These are phyloP conservation scores for Candida verbasci DNA, from an alignment of 805 yeast species.

Conservation along the genomic window DNA sequence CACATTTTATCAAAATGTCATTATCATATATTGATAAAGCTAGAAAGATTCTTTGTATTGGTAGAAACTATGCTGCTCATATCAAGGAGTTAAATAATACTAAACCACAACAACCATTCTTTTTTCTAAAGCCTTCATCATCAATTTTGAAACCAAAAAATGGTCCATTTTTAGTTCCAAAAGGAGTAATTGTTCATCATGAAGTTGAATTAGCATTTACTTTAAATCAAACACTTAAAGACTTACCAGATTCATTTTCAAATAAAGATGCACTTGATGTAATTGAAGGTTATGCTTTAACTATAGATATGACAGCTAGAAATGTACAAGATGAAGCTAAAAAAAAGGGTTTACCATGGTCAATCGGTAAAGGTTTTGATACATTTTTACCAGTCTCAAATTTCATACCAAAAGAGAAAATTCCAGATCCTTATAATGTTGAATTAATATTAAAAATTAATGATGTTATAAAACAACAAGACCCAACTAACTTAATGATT, in stretches of 20 bases:
- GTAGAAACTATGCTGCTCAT: slow-evolving; percentile 96
- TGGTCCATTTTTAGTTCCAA: slow-evolving; percentile 85
- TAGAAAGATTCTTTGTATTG: slow-evolving; percentile 86
- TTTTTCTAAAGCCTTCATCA: slow-evolving; percentile 86
- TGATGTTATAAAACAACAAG: slow-evolving; percentile 67
- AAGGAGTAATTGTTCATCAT: slow-evolving; percentile 81
- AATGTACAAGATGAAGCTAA: slow-evolving; percentile 95
- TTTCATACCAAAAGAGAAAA: slow-evolving; percentile 59
- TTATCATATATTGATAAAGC: slow-evolving; percentile 55
- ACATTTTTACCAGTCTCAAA: slow-evolving; percentile 87
- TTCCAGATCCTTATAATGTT: slow-evolving; percentile 73
- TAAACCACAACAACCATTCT: slow-evolving; percentile 83
- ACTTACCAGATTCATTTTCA: slow-evolving; percentile 56
- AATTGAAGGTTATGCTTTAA: slow-evolving; percentile 82
- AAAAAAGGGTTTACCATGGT: slow-evolving; percentile 93
- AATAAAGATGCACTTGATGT: slow-evolving; percentile 68
- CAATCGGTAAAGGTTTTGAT: slow-evolving; percentile 94
- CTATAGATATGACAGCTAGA: slow-evolving; percentile 93
- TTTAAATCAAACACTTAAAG: slow-evolving; percentile 57
- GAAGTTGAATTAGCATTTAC: slow-evolving; percentile 90
- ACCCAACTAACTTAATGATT: slow-evolving; percentile 76
- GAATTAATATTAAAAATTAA: slow-evolving; percentile 63
- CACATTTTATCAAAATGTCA: slow-evolving; percentile 30
- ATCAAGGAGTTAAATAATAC: slow-evolving; percentile 82
- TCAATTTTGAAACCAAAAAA: slow-evolving; percentile 54